phyloP scores from a whole-genome alignment of 2,329 filamentous ascomycete genomes.

The Pseudogymnoascus verrucosus region DNA sequence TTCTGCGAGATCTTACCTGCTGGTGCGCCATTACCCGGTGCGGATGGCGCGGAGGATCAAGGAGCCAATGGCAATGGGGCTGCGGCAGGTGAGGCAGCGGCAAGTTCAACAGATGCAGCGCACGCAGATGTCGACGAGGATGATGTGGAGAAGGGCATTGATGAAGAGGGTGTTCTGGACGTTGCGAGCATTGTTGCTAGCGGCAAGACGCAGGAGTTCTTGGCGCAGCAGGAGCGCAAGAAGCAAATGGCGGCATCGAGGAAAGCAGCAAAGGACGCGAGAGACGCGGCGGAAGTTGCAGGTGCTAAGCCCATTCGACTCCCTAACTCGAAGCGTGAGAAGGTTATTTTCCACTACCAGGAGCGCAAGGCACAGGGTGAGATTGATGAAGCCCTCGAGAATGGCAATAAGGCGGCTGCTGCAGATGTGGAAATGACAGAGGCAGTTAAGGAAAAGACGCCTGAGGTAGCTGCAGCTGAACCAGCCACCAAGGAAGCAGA shows the following conservation, averaged over 20 bases:
- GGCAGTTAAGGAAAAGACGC: slow-evolving; percentile 21
- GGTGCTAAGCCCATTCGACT: slow-evolving; percentile 51
- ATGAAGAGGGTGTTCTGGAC: slow-evolving; percentile 68
- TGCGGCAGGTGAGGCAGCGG: slow-evolving; percentile 26
- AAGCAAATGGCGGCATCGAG: slow-evolving; percentile 59
- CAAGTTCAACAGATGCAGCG: slow-evolving; percentile 26
- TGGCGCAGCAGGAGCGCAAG: slow-evolving; percentile 76
- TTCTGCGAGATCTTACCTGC: slow-evolving; percentile 62
- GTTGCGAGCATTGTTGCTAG: slow-evolving; percentile 79
- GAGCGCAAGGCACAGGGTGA: slow-evolving; percentile 50
- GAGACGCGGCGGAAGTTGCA: slow-evolving; percentile 43
- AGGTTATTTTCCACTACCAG: slow-evolving; percentile 67
- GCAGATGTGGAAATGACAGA: slow-evolving; percentile 21
- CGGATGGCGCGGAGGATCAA: slow-evolving; percentile 41
- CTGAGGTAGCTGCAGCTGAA: slow-evolving; percentile 14
- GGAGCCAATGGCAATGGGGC: slow-evolving; percentile 25
- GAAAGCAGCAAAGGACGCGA: slow-evolving; percentile 50
- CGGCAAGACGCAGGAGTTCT: slow-evolving; percentile 72
- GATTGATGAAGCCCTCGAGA: slow-evolving; percentile 39
- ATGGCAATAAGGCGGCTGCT: slow-evolving; percentile 28
- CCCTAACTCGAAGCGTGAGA: slow-evolving; percentile 64
- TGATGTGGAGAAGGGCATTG: slow-evolving; percentile 35
- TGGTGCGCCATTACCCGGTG: slow-evolving; percentile 34
- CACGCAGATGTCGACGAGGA: slow-evolving; percentile 18
- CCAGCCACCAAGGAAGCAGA: slow-evolving; percentile 14